Evolutionary conservation across 129 eudicot species (phyloP).

Genomic region (Centrapalus pauciflorus): DNA sequence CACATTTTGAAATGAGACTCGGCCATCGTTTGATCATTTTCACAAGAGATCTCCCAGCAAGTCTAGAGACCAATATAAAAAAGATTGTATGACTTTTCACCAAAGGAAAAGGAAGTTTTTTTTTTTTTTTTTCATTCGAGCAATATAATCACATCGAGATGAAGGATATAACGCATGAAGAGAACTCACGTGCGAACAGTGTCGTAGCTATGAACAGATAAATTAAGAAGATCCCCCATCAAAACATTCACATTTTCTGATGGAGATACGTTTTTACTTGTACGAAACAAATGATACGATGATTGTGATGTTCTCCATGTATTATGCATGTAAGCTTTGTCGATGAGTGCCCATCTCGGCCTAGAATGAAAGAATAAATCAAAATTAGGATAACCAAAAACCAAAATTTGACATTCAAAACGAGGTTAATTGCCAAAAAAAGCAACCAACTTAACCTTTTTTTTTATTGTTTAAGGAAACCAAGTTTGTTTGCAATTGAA

Average conservation of each 20-base stretch:
- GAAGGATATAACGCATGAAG: no score
- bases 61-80: constrained; percentile 40
- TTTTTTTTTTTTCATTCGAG: neutral
- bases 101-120: neutral
- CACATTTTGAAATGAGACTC: constrained; percentile 72
- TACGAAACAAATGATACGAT: constrained; percentile 75
- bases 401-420: neutral
- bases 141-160: neutral
- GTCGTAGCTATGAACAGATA: constrained; percentile 86
- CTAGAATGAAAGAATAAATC: constrained; percentile 31
- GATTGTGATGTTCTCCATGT: constrained; percentile 98
- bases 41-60: constrained; percentile 82
- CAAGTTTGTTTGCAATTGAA: no score
- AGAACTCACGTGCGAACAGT: constrained; percentile 84
- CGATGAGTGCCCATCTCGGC: constrained; percentile 95
- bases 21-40: constrained; percentile 98
- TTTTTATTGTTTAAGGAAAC: no score
- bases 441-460: no score
- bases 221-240: constrained; percentile 82
- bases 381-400: neutral
- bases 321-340: constrained; percentile 91
- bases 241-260: constrained; percentile 51
- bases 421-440: no score
- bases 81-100: neutral
- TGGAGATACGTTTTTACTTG: constrained; percentile 55